Base-by-base conservation (phyloP, 129 eudicot species). In the Apium graveolens region DNA sequence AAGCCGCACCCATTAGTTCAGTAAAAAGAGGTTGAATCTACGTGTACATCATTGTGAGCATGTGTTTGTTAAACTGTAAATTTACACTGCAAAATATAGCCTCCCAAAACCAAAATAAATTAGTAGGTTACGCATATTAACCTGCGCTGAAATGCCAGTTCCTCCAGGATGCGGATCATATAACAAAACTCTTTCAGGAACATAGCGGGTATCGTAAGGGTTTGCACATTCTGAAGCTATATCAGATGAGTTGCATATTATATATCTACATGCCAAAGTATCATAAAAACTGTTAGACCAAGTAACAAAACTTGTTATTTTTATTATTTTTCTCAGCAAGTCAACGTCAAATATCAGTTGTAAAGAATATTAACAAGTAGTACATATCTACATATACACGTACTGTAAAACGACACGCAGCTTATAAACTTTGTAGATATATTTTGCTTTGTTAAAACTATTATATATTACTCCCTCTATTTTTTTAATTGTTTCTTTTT, bases 91-190 rank as follows among this genome's bases (percentile, higher is more conserved):
- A 69, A 69, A 32, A 11, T 24, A 55, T n/a, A 11, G 66, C 21
- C 70, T 27, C 21, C 44, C 43, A 35, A 37, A 32, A 38, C 42
- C 73, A 9, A 70, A 37, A 37, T 34, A 18, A 32, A 70, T 14
- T 24, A 37, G 11, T 5, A 70, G 4, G 39, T 3, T 0, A 16
- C 1, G 72, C 39, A 16, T 43, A 45, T 74, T 83, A 80, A 95
- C 99, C 93, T 90, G 97, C 78, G 85, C 85, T 34, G 99, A 92
- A 78, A 92, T 87, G 85, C 99, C 95, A 70, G 99, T 87, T 60
- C 99, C 97, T 80, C 99, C 99, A 80, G 97, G 97, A 82, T 76
- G 97, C 21, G 96, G 90, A 87, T 96, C 99, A 84, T 96, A 96
- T 11, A 92, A 84, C 69, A 96, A 81, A 85, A 96, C 85, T 82